phyloP scores from a whole-genome alignment of 495 filamentous ascomycete species.

The Copromyces sp. region DNA sequence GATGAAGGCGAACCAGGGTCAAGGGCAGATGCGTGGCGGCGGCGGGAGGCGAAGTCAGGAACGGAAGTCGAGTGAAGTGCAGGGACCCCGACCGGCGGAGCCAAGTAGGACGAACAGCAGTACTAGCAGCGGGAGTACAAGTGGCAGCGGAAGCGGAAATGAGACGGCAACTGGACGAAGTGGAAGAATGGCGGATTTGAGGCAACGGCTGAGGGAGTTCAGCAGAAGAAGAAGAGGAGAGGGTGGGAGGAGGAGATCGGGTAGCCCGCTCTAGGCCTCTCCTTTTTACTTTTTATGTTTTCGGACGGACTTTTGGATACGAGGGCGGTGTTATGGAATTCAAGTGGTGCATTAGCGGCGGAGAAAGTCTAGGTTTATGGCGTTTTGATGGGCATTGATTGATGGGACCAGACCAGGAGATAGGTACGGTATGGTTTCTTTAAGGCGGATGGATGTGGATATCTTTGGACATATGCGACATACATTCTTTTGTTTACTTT shows the following conservation, averaged over 20 bases:
- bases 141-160: not conserved
- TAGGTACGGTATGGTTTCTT: no score
- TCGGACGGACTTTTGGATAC: not conserved
- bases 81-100: not conserved
- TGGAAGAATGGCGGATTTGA: not conserved
- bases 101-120: not conserved
- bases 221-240: not conserved
- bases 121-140: not conserved
- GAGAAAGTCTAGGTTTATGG: not conserved
- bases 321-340: not conserved
- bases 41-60: not conserved
- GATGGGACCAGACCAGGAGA: not conserved
- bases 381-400: not conserved
- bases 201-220: not conserved
- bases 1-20: slow-evolving; percentile 17
- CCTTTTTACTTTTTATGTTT: not conserved
- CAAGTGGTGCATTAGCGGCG: not conserved
- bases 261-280: not conserved
- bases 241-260: not conserved
- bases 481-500: not conserved
- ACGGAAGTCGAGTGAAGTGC: not conserved
- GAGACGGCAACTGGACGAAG: not conserved
- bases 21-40: not conserved
- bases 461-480: not conserved
- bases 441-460: not conserved